Conservation (phyloP, 140 eudicot genomes). For the Erigeron philadelphicus region DNA sequence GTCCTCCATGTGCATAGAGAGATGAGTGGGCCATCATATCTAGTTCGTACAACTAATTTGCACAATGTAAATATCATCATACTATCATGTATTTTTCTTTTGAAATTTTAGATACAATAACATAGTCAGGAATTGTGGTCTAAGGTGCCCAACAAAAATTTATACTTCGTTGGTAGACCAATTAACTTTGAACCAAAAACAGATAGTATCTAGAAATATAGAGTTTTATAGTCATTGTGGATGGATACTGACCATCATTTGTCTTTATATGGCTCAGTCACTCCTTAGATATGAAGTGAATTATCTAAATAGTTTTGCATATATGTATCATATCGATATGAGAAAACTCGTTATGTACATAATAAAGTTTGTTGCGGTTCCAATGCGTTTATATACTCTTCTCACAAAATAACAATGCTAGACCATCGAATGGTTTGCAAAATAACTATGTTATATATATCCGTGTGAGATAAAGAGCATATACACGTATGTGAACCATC, state of each 20-base stretch:
- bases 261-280: too few species aligned
- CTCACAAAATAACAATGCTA: slow-evolving; percentile 25
- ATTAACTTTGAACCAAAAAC: too few species aligned
- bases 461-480: slow-evolving; percentile 20
- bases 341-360: slow-evolving; percentile 23
- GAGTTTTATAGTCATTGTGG: too few species aligned
- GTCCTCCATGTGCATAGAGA: slow-evolving; percentile 30
- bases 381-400: slow-evolving; percentile 16
- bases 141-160: too few species aligned
- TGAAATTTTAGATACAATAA: too few species aligned
- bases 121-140: too few species aligned
- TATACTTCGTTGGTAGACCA: too few species aligned
- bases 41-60: neutral
- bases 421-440: neutral
- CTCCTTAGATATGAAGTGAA: neutral
- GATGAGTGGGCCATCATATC: slow-evolving; percentile 14
- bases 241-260: too few species aligned
- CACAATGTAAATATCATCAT: neutral
- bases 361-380: slow-evolving; percentile 15
- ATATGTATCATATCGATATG: neutral
- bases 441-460: slow-evolving; percentile 1
- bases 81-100: neutral
- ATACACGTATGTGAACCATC: slow-evolving; percentile 34
- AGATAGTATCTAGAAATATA: too few species aligned
- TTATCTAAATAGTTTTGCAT: slow-evolving; percentile 19